These are phyloP conservation scores for Paracamarosporium sp. DNA, from an alignment of 2,329 filamentous ascomycete genomes.

Conservation along the genomic window DNA sequence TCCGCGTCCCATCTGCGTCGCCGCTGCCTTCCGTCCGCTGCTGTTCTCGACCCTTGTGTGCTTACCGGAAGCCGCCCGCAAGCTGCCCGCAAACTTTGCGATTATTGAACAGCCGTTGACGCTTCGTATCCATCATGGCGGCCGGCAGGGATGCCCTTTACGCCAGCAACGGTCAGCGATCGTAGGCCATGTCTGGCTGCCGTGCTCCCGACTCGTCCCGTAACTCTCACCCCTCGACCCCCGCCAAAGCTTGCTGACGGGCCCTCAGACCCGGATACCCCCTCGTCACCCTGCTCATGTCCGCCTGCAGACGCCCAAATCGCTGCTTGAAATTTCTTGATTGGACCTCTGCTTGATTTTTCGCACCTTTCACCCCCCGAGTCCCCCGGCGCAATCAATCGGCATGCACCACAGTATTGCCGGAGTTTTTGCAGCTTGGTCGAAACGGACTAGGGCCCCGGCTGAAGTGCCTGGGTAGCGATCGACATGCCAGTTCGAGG, in stretches of 20 bases:
- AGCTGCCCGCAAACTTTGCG: too few relatives aligned
- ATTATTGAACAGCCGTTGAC: background rate
- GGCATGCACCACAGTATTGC: constrained; percentile 22
- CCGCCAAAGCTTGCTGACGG: constrained; percentile 12
- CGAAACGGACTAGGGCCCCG: constrained; percentile 23
- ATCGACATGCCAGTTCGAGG: constrained; percentile 31
- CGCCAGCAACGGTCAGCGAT: constrained; percentile 39
- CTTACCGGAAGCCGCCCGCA: background rate
- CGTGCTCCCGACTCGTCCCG: constrained; percentile 41
- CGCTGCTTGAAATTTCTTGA: constrained; percentile 9
- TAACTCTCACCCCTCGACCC: constrained; percentile 23
- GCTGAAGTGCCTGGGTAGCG: constrained; percentile 31
- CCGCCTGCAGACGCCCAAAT: constrained; percentile 14
- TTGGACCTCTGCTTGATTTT: constrained; percentile 16
- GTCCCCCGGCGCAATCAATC: constrained; percentile 11
- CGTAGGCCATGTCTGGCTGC: constrained; percentile 37
- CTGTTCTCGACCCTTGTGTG: background rate
- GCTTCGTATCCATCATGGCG: constrained; percentile 15
- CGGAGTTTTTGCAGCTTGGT: constrained; percentile 23
- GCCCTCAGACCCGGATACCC: constrained; percentile 8
- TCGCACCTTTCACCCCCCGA: constrained; percentile 10
- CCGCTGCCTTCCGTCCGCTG: background rate
- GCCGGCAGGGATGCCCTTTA: constrained; percentile 38
- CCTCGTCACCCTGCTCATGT: background rate
- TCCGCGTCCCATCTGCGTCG: too few relatives aligned